Percentiles rank a stretch among this genome's conserved stretches.
phyloP scores from a whole-genome alignment of 208 protist genomes.

The Crithidia thermophila region DNA sequence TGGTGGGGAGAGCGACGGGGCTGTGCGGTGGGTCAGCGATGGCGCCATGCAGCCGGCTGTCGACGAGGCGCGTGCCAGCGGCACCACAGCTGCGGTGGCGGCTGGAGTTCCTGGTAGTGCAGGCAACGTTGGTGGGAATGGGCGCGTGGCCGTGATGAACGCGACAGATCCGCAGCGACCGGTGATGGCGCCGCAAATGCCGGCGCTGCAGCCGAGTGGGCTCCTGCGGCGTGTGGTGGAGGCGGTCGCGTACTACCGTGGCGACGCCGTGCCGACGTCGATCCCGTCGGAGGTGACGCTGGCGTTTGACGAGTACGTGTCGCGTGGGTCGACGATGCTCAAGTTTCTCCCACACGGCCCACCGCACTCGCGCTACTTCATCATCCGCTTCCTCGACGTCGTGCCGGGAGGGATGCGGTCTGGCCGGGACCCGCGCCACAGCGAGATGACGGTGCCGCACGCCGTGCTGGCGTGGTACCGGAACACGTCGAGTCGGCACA shows the following conservation, averaged over 20 bases:
- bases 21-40: constrained; percentile 7
- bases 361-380: constrained; percentile 66
- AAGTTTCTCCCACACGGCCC: constrained; percentile 58
- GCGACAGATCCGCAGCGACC: not conserved
- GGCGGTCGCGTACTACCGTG: constrained; percentile 45
- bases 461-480: constrained; percentile 60
- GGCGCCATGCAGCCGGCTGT: no score
- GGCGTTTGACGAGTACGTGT: constrained; percentile 71
- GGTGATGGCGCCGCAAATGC: constrained; percentile 9
- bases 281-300: constrained; percentile 67
- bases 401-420: not conserved
- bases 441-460: constrained; percentile 21
- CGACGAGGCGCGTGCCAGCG: not conserved
- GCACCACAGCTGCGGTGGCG: not conserved
- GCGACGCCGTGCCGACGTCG: constrained; percentile 24
- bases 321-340: constrained; percentile 47
- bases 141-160: not conserved
- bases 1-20: not conserved
- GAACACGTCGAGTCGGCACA: constrained; percentile 38
- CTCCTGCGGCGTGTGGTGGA: constrained; percentile 51
- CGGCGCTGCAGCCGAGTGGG: constrained; percentile 35
- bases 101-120: not conserved
- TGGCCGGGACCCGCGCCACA: not conserved
- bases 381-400: constrained; percentile 60
- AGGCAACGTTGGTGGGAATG: not conserved